A percentile compares a stretch with the other conserved stretches of the same genome.
These are phyloP conservation scores for Emergomyces africanus DNA, from an alignment of 2,329 filamentous ascomycete genomes.

Conservation along the genomic window DNA sequence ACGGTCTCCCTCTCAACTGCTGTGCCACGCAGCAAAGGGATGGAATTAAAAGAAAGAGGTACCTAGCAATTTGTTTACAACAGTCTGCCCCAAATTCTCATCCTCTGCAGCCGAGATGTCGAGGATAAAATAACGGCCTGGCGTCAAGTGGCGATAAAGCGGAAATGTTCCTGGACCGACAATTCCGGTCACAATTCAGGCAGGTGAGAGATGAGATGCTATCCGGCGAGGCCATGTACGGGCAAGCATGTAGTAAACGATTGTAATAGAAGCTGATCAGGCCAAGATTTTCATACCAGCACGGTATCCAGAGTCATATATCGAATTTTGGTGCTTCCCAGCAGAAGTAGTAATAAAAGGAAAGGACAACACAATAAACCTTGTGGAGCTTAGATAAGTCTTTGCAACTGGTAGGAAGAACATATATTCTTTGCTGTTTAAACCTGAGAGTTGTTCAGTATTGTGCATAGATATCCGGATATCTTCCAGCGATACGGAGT, in stretches of 20 bases:
- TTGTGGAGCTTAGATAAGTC: conserved; percentile 2
- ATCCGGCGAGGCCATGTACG: neutral
- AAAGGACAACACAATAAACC: conserved; percentile 1
- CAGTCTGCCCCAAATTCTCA: neutral
- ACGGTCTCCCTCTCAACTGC: neutral
- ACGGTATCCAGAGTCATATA: neutral
- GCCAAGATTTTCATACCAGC: neutral
- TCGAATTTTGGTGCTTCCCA: neutral
- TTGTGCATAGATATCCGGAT: neutral
- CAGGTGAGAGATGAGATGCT: neutral
- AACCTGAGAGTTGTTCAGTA: neutral
- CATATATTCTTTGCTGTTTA: neutral
- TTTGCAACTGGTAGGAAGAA: neutral
- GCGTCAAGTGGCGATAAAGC: neutral
- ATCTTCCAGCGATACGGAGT: too few species aligned
- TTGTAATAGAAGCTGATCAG: neutral
- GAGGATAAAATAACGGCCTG: neutral
- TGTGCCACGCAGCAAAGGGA: neutral
- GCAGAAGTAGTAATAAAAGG: neutral
- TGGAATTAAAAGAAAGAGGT: too few species aligned
- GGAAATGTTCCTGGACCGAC: neutral
- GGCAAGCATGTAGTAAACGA: neutral
- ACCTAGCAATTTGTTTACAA: neutral
- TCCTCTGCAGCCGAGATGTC: neutral
- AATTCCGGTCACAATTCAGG: neutral